These are phyloP conservation scores for Theileria sp. DNA, from an alignment of 169 alveolate species.

Conservation along the genomic window DNA sequence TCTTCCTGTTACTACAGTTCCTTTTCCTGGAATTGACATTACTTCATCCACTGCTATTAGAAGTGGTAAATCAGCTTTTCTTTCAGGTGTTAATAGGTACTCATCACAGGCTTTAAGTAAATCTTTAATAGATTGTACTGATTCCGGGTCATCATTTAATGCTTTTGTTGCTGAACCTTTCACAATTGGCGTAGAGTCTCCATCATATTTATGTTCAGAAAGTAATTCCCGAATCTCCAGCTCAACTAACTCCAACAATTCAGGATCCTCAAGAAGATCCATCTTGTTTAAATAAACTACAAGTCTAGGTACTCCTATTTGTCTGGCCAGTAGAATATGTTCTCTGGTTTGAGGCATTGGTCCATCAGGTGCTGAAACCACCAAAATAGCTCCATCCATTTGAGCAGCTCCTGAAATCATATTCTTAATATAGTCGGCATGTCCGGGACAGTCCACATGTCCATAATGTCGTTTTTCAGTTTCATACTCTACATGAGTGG, in stretches of 20 bases:
- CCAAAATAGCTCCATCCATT: slow-evolving; percentile 94
- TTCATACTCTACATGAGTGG: slow-evolving; percentile 88
- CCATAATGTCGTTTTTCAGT: slow-evolving; percentile 90
- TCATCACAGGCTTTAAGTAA: slow-evolving; percentile 87
- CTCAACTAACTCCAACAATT: slow-evolving; percentile 92
- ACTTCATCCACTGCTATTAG: slow-evolving; percentile 86
- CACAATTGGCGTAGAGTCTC: slow-evolving; percentile 86
- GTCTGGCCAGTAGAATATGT: slow-evolving; percentile 85
- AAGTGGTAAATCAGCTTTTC: slow-evolving; percentile 86
- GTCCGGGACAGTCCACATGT: slow-evolving; percentile 97
- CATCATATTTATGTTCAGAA: slow-evolving; percentile 85
- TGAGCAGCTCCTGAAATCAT: slow-evolving; percentile 96
- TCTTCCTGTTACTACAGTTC: slow-evolving; percentile 92
- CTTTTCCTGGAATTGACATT: slow-evolving; percentile 88
- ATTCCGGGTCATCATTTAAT: slow-evolving; percentile 71
- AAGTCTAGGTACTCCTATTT: slow-evolving; percentile 87
- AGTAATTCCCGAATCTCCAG: slow-evolving; percentile 91
- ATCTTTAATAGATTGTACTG: slow-evolving; percentile 73
- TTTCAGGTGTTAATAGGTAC: slow-evolving; percentile 78
- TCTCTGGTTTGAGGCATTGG: slow-evolving; percentile 95
- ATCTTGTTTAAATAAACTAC: slow-evolving; percentile 90
- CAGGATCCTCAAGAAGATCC: slow-evolving; percentile 90
- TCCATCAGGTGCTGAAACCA: slow-evolving; percentile 94
- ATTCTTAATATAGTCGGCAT: slow-evolving; percentile 94
- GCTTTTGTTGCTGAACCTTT: slow-evolving; percentile 93